Base-by-base conservation (phyloP, 345 rosid genomes). In the Rhodomyrtus tomentosa region DNA sequence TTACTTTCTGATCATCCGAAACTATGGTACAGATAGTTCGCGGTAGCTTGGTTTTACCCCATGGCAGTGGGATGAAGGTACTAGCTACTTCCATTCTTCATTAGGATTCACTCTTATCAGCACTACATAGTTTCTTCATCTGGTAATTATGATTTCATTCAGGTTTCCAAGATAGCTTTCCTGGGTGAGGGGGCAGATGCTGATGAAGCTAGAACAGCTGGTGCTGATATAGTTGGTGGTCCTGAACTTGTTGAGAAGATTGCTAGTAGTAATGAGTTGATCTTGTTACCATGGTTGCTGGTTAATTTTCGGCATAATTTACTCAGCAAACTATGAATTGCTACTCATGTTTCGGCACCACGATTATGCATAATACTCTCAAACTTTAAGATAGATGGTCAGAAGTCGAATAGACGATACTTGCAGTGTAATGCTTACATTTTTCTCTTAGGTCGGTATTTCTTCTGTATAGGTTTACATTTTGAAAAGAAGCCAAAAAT, bases 221-320 rank as follows among this genome's bases (percentile, higher is more conserved):
- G 99, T 87, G 99, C 99, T 91, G 96, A 97, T 92, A 85, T 97
- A 55, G 98, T 95, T 80, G 99, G 99, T 62, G 99, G 99, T 87
- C 83, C 82, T 83, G 99, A 95, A 85, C 96, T 97, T 80, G 91
- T 97, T 40, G 96, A 97, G 86, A 91, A 94, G 90, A 95, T 97
- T 83, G 87, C 92, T 83, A 87, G 82, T 55, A 85, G 99, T 97
- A 94, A 88, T 87, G 68, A 84, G 58, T 56, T 68, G 36, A 76
- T 83, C 52, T 80, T 52, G 50, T 84, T 18, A 73, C 21, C 14
- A 5, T 20, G 15, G 62, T 38, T 83, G 73, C 38, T 83, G 7
- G 25, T 68, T 68, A 18, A 68, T 36, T 68, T 22, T 81, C 1
- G 7, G 76, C 45, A 68, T 68, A 22, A 68, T 68, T 68, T 20